Base-by-base conservation (phyloP, 371 early-diverging fungal genomes). In the Apophysomyces variabilis region DNA sequence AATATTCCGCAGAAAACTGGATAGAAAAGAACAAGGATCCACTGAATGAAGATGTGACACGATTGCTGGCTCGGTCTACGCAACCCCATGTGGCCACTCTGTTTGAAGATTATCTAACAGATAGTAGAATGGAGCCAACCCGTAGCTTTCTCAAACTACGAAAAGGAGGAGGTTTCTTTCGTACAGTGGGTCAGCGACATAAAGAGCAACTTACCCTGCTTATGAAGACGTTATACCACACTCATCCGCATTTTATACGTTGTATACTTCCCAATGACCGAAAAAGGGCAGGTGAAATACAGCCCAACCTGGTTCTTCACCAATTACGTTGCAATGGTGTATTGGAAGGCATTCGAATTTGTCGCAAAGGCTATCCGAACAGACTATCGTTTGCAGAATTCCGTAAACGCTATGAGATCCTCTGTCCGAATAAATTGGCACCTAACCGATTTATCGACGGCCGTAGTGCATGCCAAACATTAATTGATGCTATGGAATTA, bases 241-340 rank as follows among this genome's bases (percentile, higher is more conserved):
- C 99, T 0, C 87, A 95, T 60, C 99, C 99, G 6, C 99, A 99
- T 80, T 99, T 99, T 87, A 99, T 99, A 11, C 94, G 99, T 44
- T 99, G 99, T 86, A 99, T 99, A 62, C 77, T 99, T 46, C 99
- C 99, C 7, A 99, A 99, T 77, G 83, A 92, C 37, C 93, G 96
- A 43, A 99, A 99, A 79, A 88, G 87, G 41, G 82, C 96, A 0
- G 93, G 93, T 9, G 89, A 88, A 67, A 86, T 99, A 47, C 80
- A 96, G 65, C 86, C 91, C 35, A 86, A 87, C 9, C 78, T 96
- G 26, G 97, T 99, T 0, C 82, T 99, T 12, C 95, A 98, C 61
- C 99, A 99, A 76, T 83, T 99, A 44, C 87, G 96, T 14, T 99
- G 99, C 84, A 99, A 99, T 74, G 99, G 99, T 84, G 99, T 99